Base-by-base conservation (phyloP, 176 grass and related monocot species). In the Aegilops bicornis region DNA sequence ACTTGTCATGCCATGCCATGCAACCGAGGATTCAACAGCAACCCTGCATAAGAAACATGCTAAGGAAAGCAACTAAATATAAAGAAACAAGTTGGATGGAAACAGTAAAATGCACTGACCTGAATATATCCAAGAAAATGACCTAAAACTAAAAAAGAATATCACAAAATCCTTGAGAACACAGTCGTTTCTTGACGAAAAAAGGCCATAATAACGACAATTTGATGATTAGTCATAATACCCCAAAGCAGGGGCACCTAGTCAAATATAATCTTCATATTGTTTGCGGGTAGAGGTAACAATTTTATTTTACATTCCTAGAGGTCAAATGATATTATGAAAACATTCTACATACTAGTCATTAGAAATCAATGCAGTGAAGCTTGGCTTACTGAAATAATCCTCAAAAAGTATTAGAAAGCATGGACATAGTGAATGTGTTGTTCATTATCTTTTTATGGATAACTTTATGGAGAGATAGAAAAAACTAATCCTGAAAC, bases 21-120 rank as follows among this genome's bases (percentile, higher is more conserved):
- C 37, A 78, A 98, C 93, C 91, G 93, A 95, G 40, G 86, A 82
- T 98, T 98, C 90, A 59, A 91, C 76, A 31, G 8, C 37, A 40
- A 40, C 37, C 37, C 37, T 40, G 37, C 60, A 61, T 23, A 24
- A 12, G 23, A 63, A 23, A 12, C 11, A 14, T 45, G 43, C 1
- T 63, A 24, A 63, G 10, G n/a, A 63, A 63, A 63, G n/a, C 22
- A 63, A 12, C 22, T 24, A 25, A 58, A 63, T 63, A 10, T 1
- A 3, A 25, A 25, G 8, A 29, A 7, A 30, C 5, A 13, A 15
- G 25, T 65, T 30, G 5, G 25, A 65, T 15, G 63, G 24, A 8
- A 30, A 65, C 4, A 64, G 14, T 3, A 64, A 65, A 65, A 65
- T 65, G 63, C 63, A 30, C 12, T 7, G 12, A 15, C 25, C 23